A percentile compares a stretch with the other conserved stretches of the same genome.
Evolutionary conservation across 192 early-diverging fungal genomes (phyloP).

Genomic region (Coemansia sp.): DNA sequence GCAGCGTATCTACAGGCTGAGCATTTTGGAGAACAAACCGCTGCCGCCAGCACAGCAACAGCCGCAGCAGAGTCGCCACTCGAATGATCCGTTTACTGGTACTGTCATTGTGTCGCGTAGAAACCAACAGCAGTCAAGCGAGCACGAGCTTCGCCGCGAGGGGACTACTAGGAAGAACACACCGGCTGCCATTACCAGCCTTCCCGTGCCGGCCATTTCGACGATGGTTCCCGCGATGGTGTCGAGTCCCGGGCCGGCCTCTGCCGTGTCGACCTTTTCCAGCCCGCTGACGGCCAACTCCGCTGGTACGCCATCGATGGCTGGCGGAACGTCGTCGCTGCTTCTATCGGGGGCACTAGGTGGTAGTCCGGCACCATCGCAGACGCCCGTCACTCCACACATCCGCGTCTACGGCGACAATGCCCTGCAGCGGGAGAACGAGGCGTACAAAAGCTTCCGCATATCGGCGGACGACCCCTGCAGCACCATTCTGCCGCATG

Average conservation of each 20-base stretch:
- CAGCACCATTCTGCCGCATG: conserved; percentile 78
- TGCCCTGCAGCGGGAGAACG: conserved; percentile 59
- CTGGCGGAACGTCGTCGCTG: conserved; percentile 29
- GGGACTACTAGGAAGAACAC: conserved; percentile 12
- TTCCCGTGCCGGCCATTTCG: conserved; percentile 7
- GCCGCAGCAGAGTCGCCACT: neutral
- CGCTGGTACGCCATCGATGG: neutral
- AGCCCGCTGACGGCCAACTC: neutral
- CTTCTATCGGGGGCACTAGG: conserved; percentile 24
- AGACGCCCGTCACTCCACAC: conserved; percentile 48
- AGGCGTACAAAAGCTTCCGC: conserved; percentile 84
- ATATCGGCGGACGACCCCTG: conserved; percentile 79
- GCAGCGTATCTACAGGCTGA: conserved; percentile 51
- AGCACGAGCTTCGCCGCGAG: conserved; percentile 34
- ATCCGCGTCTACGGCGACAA: conserved; percentile 88
- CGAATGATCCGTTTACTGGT: conserved; percentile 35
- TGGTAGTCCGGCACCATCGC: conserved; percentile 16
- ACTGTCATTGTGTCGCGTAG: conserved; percentile 28
- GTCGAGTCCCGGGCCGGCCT: conserved; percentile 32
- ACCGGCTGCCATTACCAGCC: conserved; percentile 8
- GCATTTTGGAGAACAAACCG: conserved; percentile 50
- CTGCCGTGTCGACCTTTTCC: conserved; percentile 9
- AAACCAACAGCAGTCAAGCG: conserved; percentile 12
- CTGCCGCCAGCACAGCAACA: conserved; percentile 36
- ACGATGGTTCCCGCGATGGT: conserved; percentile 24